Evolutionary conservation across 2,329 filamentous ascomycete genomes (phyloP).

Genomic region (Zymoseptoria passerinii): DNA sequence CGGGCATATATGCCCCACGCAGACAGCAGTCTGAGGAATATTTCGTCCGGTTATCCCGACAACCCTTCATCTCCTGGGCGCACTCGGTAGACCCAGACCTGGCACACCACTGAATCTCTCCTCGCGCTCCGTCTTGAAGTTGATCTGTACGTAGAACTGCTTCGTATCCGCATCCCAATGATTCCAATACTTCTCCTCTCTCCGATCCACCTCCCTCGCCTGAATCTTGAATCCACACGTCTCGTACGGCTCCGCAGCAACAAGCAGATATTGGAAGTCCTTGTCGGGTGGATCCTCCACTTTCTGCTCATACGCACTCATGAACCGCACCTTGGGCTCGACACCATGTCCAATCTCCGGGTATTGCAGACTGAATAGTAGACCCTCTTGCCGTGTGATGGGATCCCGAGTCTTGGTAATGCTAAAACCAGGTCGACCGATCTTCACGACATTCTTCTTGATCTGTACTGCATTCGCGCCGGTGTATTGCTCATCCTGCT

Average conservation of each 20-base stretch:
- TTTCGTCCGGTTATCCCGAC: not conserved
- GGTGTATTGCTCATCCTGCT: slow-evolving; percentile 50
- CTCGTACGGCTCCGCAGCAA: slow-evolving; percentile 96
- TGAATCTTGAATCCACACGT: slow-evolving; percentile 95
- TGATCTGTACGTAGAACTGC: slow-evolving; percentile 95
- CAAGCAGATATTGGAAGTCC: slow-evolving; percentile 86
- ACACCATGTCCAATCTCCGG: slow-evolving; percentile 75
- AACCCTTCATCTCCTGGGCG: slow-evolving; percentile 24
- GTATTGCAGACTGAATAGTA: slow-evolving; percentile 95
- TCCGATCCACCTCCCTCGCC: slow-evolving; percentile 81
- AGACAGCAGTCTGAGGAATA: not conserved
- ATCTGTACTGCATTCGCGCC: slow-evolving; percentile 64
- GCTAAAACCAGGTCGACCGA: slow-evolving; percentile 91
- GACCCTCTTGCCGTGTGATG: slow-evolving; percentile 74
- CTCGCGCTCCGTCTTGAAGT: slow-evolving; percentile 97
- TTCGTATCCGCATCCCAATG: slow-evolving; percentile 95
- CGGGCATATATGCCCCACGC: too few relatives aligned
- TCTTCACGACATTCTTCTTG: slow-evolving; percentile 84
- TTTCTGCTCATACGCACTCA: slow-evolving; percentile 95
- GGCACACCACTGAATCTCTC: slow-evolving; percentile 69
- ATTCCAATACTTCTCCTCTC: slow-evolving; percentile 79
- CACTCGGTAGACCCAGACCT: slow-evolving; percentile 46
- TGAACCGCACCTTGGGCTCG: slow-evolving; percentile 81
- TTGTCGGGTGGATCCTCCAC: slow-evolving; percentile 87
- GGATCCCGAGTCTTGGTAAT: slow-evolving; percentile 94